Percentiles rank a stretch among this genome's conserved stretches.
Evolutionary conservation across 495 filamentous ascomycete species (phyloP).

Genomic region (Penicillium pulvis): DNA sequence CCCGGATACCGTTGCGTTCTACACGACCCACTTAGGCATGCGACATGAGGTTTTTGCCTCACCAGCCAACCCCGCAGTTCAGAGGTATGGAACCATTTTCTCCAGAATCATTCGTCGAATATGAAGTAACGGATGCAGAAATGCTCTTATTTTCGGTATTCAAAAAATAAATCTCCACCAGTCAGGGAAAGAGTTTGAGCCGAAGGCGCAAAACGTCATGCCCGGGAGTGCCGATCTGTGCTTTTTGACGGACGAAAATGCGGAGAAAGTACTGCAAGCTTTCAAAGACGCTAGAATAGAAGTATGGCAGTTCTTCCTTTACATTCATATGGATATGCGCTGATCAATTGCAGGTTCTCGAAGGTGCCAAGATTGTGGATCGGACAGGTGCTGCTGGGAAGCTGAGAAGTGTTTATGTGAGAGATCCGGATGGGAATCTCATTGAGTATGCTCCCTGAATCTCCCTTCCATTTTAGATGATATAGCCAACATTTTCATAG

Average conservation of each 20-base stretch:
- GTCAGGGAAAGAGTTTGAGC: constrained; percentile 55
- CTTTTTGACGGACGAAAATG: constrained; percentile 49
- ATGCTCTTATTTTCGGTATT: constrained; percentile 51
- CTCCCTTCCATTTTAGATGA: neutral
- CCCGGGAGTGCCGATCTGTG: constrained; percentile 57
- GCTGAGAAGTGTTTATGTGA: constrained; percentile 55
- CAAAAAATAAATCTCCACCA: constrained; percentile 61
- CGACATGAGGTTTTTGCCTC: constrained; percentile 46
- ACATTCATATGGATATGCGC: neutral
- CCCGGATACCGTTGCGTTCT: constrained; percentile 47
- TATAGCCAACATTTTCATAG: constrained; percentile 2
- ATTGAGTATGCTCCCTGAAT: constrained; percentile 45
- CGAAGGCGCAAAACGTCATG: constrained; percentile 49
- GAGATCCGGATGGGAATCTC: constrained; percentile 60
- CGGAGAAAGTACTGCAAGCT: constrained; percentile 38
- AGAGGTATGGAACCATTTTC: constrained; percentile 22
- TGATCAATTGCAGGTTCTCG: constrained; percentile 30
- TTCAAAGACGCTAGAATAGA: constrained; percentile 42
- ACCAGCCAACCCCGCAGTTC: constrained; percentile 28
- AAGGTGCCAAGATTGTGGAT: constrained; percentile 48
- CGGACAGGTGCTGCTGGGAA: constrained; percentile 52
- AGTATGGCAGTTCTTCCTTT: constrained; percentile 16
- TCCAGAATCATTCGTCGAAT: neutral
- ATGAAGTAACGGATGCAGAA: constrained; percentile 25
- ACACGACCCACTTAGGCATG: constrained; percentile 54